These are phyloP conservation scores for Aspergillus uvarum DNA, from an alignment of 2,329 filamentous ascomycete species.

Conservation along the genomic window DNA sequence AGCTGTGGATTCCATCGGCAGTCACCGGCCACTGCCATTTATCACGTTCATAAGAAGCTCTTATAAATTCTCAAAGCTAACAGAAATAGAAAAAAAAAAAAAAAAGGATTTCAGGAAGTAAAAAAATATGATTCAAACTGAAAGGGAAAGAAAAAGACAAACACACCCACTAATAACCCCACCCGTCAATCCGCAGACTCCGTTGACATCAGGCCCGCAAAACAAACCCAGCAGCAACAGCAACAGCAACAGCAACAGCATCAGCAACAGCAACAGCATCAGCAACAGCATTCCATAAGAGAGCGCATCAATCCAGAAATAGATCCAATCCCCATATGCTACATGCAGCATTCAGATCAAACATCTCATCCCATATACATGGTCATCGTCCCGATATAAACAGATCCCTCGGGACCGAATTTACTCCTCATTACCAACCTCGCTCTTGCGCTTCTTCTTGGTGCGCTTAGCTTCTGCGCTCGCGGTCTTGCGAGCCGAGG, in stretches of 20 bases:
- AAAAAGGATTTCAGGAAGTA: too few species aligned
- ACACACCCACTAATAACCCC: not conserved
- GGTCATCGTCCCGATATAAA: not conserved
- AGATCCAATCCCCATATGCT: not conserved
- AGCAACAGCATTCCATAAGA: not conserved
- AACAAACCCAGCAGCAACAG: not conserved
- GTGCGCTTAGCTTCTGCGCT: constrained; percentile 35
- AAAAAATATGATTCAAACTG: not conserved
- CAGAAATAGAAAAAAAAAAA: constrained; percentile 9
- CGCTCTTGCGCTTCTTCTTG: constrained; percentile 52
- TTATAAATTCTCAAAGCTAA: constrained; percentile 4
- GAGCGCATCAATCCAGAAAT: not conserved
- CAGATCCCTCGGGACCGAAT: not conserved
- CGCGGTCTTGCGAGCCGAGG: constrained; percentile 32
- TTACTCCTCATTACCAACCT: constrained; percentile 31
- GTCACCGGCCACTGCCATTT: not conserved
- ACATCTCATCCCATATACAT: constrained; percentile 4
- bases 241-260: not conserved
- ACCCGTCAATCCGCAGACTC: constrained; percentile 3
- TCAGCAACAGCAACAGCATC: not conserved
- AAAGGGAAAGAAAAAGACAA: not conserved
- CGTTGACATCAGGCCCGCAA: constrained; percentile 5
- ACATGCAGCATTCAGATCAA: constrained; percentile 5
- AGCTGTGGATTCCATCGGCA: constrained; percentile 1
- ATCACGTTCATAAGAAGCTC: not conserved